Evolutionary conservation across 768 basidiomycete genomes (phyloP), one percentile per base, ranked within the genome.

Genomic region (Phaffia australis): DNA sequence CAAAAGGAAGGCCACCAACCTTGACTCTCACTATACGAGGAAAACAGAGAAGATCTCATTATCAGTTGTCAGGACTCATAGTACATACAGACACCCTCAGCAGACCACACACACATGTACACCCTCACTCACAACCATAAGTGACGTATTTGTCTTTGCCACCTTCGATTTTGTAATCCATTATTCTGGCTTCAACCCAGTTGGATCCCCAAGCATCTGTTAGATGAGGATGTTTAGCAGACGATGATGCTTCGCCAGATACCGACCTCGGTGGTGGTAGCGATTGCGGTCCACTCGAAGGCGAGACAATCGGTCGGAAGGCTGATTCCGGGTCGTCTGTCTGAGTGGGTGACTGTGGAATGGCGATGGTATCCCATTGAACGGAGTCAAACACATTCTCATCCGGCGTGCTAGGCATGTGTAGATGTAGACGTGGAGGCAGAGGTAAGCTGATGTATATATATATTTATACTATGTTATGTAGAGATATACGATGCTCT

Each of bases 71-170:
- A 35, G 11, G 21, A 21, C 35, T 63, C 61, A 42, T 29, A 49
- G n/a, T 29, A 48, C 47, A 27, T 48, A 49, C 59, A 48, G 21
- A 48, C 25, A 47, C 25, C 46, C 42, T 21, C 59, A 21, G 3
- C 46, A 42, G 2, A 21, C 21, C 42, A 42, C 27, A 48, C 59
- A 23, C 60, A 29, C 15, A 27, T 51, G n/a, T 15, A 27, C 4
- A 16, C 25, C 16, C 19, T 29, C 48, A 29, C 49, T 51, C 32
- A 42, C 63, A 18, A 27, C 62, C 67, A 63, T 59, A 69, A 27
- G 55, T 51, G 7, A 69, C 67, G 62, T 69, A 52, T n/a, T 46
- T 54, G 50, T 69, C 67, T 47, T 69, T 69, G 30, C 67, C 63
- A 11, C 32, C 49, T 30, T 63, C 67, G 27, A 69, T 69, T 56